Percentiles rank a stretch among this genome's conserved stretches.
Conservation (phyloP, 495 filamentous ascomycete genomes). For the Xylaria nigripes region DNA sequence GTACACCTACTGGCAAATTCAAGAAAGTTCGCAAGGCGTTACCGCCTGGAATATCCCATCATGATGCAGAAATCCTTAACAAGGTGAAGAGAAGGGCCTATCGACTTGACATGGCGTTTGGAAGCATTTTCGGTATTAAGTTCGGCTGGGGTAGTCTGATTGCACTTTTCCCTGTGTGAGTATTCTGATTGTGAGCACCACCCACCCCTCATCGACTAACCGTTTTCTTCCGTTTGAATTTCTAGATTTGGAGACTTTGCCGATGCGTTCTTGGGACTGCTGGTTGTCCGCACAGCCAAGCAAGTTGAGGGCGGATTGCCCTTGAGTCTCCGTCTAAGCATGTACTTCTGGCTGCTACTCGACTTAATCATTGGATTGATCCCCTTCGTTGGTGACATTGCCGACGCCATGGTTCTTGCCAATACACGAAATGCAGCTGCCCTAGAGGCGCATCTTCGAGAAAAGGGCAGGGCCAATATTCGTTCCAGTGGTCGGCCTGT, state of each 20-base stretch:
- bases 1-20: conserved; percentile 43
- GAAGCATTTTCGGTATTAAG: conserved; percentile 63
- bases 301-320: conserved; percentile 67
- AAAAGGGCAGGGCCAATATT: conserved; percentile 45
- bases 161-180: conserved; percentile 70
- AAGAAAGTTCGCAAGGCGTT: conserved; percentile 61
- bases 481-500: conserved; percentile 24
- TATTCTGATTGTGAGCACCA: conserved; percentile 10
- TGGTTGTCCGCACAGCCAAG: conserved; percentile 58
- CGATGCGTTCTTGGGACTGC: conserved; percentile 60
- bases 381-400: conserved; percentile 77
- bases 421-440: conserved; percentile 72
- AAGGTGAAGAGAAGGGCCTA: conserved; percentile 76
- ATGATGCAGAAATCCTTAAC: conserved; percentile 72
- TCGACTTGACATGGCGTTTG: conserved; percentile 68
- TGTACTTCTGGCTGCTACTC: conserved; percentile 68
- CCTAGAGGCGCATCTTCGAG: conserved; percentile 61
- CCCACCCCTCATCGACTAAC: conserved; percentile 7
- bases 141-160: conserved; percentile 82
- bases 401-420: conserved; percentile 52
- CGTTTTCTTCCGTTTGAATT: neutral
- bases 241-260: conserved; percentile 63
- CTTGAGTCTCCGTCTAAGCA: conserved; percentile 43
- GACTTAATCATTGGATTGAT: conserved; percentile 79
- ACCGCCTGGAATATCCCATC: conserved; percentile 62